Conservation (phyloP, 768 basidiomycete species). For the Psilocybe cubensis region DNA sequence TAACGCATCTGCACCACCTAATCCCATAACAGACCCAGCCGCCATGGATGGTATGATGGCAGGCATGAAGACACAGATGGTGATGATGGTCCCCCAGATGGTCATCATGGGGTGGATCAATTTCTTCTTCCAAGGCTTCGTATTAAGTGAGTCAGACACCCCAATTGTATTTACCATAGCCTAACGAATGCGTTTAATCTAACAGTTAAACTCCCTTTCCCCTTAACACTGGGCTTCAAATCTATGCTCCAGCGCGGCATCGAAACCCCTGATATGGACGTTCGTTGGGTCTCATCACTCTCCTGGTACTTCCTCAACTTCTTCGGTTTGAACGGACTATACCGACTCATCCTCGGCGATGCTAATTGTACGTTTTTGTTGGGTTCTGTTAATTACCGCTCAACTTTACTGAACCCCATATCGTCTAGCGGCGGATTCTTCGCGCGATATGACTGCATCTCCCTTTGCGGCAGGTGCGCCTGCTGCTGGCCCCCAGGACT, state of each 20-base stretch:
- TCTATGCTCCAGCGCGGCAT: conserved; percentile 97
- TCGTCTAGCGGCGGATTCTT: conserved; percentile 72
- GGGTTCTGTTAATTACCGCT: background rate
- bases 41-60: conserved; percentile 99
- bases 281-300: conserved; percentile 97
- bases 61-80: conserved; percentile 98
- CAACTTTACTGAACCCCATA: conserved; percentile 2
- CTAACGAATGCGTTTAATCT: background rate
- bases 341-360: conserved; percentile 88
- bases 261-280: conserved; percentile 95
- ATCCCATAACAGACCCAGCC: conserved; percentile 86
- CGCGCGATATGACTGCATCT: conserved; percentile 71
- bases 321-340: conserved; percentile 95
- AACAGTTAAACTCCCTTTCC: conserved; percentile 94
- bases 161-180: background rate
- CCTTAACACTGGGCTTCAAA: conserved; percentile 95
- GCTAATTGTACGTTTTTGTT: conserved; percentile 79
- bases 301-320: conserved; percentile 99
- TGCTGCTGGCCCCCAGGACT: conserved; percentile 64
- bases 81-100: conserved; percentile 99
- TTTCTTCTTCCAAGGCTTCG: conserved; percentile 99
- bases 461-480: conserved; percentile 63
- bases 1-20: conserved; percentile 61
- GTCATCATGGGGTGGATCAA: conserved; percentile 99
- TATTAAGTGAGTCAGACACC: conserved; percentile 77